These are phyloP conservation scores for Xylariaceae sp. DNA, from an alignment of 2,329 filamentous ascomycete genomes.

Conservation along the genomic window DNA sequence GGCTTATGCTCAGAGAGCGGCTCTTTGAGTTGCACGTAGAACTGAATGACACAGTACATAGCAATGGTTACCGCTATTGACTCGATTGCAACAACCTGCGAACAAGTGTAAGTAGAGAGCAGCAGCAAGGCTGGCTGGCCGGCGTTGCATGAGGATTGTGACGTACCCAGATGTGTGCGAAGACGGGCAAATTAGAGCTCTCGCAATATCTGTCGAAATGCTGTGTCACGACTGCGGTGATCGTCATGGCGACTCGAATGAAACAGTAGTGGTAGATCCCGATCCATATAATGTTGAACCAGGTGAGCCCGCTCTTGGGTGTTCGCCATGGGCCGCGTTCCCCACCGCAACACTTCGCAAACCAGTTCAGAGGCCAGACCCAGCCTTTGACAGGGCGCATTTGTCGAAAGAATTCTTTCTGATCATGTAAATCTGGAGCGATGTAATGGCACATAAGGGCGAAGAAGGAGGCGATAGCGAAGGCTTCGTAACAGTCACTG, in stretches of 20 bases:
- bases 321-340: slow-evolving; percentile 65
- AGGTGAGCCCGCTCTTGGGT: slow-evolving; percentile 78
- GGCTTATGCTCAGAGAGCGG: slow-evolving; percentile 66
- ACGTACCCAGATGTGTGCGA: slow-evolving; percentile 77
- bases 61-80: slow-evolving; percentile 70
- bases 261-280: slow-evolving; percentile 85
- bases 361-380: slow-evolving; percentile 69
- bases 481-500: slow-evolving; percentile 83
- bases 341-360: slow-evolving; percentile 67
- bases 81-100: slow-evolving; percentile 62
- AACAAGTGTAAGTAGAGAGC: background rate
- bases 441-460: slow-evolving; percentile 77
- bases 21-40: slow-evolving; percentile 71
- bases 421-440: slow-evolving; percentile 70
- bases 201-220: slow-evolving; percentile 70
- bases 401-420: slow-evolving; percentile 75
- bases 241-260: slow-evolving; percentile 73
- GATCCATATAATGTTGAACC: slow-evolving; percentile 86
- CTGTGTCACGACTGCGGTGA: slow-evolving; percentile 71
- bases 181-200: slow-evolving; percentile 70
- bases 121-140: background rate
- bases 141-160: too few species aligned
- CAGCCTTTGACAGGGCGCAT: slow-evolving; percentile 64
- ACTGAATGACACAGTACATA: slow-evolving; percentile 86
- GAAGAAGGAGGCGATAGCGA: slow-evolving; percentile 85